Percentiles rank a stretch among this genome's conserved stretches.
These are phyloP conservation scores for Coemansia sp. DNA, from an alignment of 371 early-diverging fungal species.

Conservation along the genomic window DNA sequence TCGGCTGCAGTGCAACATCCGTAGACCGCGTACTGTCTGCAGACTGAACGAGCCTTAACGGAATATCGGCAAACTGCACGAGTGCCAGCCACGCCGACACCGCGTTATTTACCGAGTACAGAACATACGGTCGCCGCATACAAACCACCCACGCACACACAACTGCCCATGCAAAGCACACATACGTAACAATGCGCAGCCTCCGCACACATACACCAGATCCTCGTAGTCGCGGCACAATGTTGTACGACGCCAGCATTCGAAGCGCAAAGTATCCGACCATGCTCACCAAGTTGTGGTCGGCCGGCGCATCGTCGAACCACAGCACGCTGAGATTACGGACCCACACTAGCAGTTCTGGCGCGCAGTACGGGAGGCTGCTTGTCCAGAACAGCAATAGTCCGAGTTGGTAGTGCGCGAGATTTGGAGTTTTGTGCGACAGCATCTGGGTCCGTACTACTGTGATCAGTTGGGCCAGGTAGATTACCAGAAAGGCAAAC, in stretches of 20 bases:
- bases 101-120: conserved; percentile 32
- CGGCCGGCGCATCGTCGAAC: conserved; percentile 52
- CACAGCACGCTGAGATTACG: conserved; percentile 50
- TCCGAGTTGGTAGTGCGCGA: conserved; percentile 44
- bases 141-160: conserved; percentile 34
- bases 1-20: too few species aligned
- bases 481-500: conserved; percentile 76
- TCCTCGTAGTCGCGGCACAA: conserved; percentile 8
- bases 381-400: conserved; percentile 51
- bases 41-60: conserved; percentile 4
- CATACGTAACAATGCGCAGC: conserved; percentile 14
- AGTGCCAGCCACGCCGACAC: conserved; percentile 43
- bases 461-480: conserved; percentile 69
- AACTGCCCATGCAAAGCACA: conserved; percentile 11
- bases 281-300: conserved; percentile 48
- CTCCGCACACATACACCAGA: background rate
- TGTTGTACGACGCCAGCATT: conserved; percentile 25
- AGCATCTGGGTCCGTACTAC: conserved; percentile 56
- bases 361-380: conserved; percentile 50
- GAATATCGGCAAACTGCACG: conserved; percentile 27
- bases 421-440: conserved; percentile 4
- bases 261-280: conserved; percentile 45
- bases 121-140: conserved; percentile 31
- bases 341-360: conserved; percentile 53
- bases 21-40: too few species aligned